Evolutionary conservation across 73 alveolate species (phyloP), one percentile per base, ranked within the genome.

Genomic region (Paraurostyla sp.): DNA sequence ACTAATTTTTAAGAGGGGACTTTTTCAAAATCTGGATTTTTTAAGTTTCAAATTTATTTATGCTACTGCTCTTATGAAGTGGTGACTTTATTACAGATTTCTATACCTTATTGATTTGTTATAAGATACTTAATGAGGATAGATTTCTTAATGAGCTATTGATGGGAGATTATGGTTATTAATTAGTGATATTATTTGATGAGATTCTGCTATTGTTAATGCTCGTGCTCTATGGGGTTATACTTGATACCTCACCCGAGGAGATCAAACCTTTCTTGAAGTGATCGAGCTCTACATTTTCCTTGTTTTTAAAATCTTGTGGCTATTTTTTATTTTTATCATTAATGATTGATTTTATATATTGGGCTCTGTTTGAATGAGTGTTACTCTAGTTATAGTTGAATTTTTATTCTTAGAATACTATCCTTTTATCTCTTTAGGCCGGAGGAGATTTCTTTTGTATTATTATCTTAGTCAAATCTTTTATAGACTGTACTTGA

Each of bases 231-330:
- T 22, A 22, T 13, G 82, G 82, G 6, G 82, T 65, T 9, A 65
- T 65, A 65, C 82, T 65, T 65, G 82, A 65, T 3, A 65, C 82
- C 41, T 65, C 82, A 15, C 82, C 82, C 4, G 82, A 65, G 0
- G 82, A 65, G 1, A 65, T 29, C 3, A 16, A 11, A 9, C 32
- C 82, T 65, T 65, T 65, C 42, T 65, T 35, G 46, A 65, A 65
- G 23, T 65, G 82, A 23, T 65, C 82, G 35, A 38, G 42, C 0
- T 32, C 40, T 7, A 15, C 13, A 3, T 65, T 65, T 22, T 65
- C 82, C 25, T 38, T 38, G n/a, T n/a, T n/a, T n/a, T n/a, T n/a
- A n/a, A n/a, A n/a, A n/a, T n/a, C n/a, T n/a, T n/a, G n/a, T 35
- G 1, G 7, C 3, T 65, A 40, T 35, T 30, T 38, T 2, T 65